phyloP scores from a whole-genome alignment of 305 asterid genomes.

The Fraxinus nigra region DNA sequence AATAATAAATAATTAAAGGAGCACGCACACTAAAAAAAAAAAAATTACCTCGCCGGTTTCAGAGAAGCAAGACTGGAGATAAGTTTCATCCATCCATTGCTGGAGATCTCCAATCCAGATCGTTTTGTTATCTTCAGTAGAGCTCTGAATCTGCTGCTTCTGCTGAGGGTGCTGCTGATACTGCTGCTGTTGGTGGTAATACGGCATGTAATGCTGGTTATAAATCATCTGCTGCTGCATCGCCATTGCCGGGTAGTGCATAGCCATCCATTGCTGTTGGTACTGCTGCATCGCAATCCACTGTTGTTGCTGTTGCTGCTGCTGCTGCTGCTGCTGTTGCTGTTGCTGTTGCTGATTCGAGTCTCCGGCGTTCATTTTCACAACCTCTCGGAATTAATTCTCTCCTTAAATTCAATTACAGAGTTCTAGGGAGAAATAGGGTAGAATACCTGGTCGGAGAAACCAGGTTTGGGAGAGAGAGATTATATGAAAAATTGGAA shows the following conservation, averaged over 20 bases:
- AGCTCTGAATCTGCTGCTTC: constrained; percentile 59
- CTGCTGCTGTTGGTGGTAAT: constrained; percentile 57
- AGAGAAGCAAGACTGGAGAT: constrained; percentile 77
- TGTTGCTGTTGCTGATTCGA: constrained; percentile 51
- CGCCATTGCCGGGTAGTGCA: constrained; percentile 78
- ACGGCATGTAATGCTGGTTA: constrained; percentile 74
- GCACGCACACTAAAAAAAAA: background rate
- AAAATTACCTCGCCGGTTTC: constrained; percentile 69
- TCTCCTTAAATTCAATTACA: constrained; percentile 5
- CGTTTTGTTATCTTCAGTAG: constrained; percentile 81
- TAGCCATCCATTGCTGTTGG: constrained; percentile 53
- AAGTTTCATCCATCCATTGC: constrained; percentile 94
- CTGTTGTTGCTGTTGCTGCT: constrained; percentile 38
- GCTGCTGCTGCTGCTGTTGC: constrained; percentile 40
- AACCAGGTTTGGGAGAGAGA: constrained; percentile 41
- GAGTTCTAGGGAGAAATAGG: constrained; percentile 12
- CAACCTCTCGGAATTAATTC: constrained; percentile 24
- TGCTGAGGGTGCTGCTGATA: constrained; percentile 40
- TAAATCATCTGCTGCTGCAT: constrained; percentile 85
- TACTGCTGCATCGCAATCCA: constrained; percentile 75
- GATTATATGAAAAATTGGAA: constrained; percentile 17
- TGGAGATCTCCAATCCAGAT: constrained; percentile 99
- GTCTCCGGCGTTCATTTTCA: constrained; percentile 73
- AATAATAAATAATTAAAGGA: background rate
- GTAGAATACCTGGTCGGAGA: constrained; percentile 38